These are phyloP conservation scores for Pythium phragmitis DNA, from an alignment of 352 stramenopile species.

Conservation along the genomic window DNA sequence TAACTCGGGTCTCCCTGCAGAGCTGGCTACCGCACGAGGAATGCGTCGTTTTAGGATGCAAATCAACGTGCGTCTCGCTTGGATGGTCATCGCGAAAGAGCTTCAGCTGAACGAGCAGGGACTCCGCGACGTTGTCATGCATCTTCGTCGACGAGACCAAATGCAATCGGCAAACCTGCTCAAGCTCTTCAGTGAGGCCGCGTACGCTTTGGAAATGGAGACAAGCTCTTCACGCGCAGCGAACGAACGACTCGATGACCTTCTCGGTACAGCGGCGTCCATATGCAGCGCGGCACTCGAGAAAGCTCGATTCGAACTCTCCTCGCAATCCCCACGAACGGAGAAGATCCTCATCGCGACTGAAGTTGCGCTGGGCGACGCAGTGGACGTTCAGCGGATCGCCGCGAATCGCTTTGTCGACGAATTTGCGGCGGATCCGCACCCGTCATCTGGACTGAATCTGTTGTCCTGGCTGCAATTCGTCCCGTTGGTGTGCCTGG, in stretches of 20 bases:
- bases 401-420: slow-evolving; percentile 42
- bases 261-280: not conserved
- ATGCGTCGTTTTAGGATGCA: slow-evolving; percentile 7
- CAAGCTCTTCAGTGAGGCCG: not conserved
- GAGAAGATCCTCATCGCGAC: slow-evolving; percentile 18
- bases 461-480: slow-evolving; percentile 18
- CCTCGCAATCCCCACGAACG: not conserved
- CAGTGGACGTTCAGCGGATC: slow-evolving; percentile 27
- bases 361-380: slow-evolving; percentile 21
- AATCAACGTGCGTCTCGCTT: slow-evolving; percentile 5
- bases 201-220: not conserved
- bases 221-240: not conserved
- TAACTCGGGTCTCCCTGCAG: not conserved
- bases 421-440: slow-evolving; percentile 9
- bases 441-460: not conserved
- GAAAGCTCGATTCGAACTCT: not conserved
- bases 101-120: slow-evolving; percentile 9
- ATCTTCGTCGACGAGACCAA: slow-evolving; percentile 4
- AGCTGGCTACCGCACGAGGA: slow-evolving; percentile 7
- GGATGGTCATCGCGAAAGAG: slow-evolving; percentile 20
- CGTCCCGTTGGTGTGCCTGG: slow-evolving; percentile 45
- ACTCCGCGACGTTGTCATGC: slow-evolving; percentile 7
- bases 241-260: slow-evolving; percentile 1
- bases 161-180: not conserved
- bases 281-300: not conserved